Conservation (phyloP, 257 asterid genomes). For the Nicotiana benthamiana region DNA sequence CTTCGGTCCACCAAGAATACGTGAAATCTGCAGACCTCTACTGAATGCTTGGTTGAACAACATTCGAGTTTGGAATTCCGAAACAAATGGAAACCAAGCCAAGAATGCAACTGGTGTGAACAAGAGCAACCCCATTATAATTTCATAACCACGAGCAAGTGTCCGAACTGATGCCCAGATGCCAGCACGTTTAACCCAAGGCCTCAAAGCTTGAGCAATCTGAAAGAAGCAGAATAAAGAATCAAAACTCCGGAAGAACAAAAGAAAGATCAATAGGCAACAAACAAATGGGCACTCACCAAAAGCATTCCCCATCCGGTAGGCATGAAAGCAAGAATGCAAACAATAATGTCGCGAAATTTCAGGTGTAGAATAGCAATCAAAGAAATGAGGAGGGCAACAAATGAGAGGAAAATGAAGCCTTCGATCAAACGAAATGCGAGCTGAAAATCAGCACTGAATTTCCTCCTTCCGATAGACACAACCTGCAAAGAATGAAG, state of each 20-base stretch:
- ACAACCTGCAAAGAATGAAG: constrained; percentile 39
- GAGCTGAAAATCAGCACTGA: constrained; percentile 81
- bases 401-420: constrained; percentile 53
- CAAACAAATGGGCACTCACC: constrained; percentile 41
- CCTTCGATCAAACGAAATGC: constrained; percentile 70
- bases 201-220: constrained; percentile 87
- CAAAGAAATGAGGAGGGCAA: constrained; percentile 47
- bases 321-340: constrained; percentile 92
- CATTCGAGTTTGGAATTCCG: constrained; percentile 95
- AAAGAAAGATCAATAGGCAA: not conserved
- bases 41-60: constrained; percentile 96
- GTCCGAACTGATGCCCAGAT: constrained; percentile 76
- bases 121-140: constrained; percentile 60
- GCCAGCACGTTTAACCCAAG: constrained; percentile 34
- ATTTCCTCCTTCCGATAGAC: constrained; percentile 62
- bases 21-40: constrained; percentile 94
- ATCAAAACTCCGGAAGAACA: not conserved
- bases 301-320: constrained; percentile 93
- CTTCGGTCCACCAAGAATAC: constrained; percentile 97
- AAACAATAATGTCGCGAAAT: constrained; percentile 61
- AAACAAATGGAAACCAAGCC: constrained; percentile 99
- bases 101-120: constrained; percentile 92
- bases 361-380: constrained; percentile 64
- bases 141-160: constrained; percentile 81
- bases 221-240: constrained; percentile 16